Base-by-base conservation (phyloP, 2,329 filamentous ascomycete species). In the Penicillium sp. region DNA sequence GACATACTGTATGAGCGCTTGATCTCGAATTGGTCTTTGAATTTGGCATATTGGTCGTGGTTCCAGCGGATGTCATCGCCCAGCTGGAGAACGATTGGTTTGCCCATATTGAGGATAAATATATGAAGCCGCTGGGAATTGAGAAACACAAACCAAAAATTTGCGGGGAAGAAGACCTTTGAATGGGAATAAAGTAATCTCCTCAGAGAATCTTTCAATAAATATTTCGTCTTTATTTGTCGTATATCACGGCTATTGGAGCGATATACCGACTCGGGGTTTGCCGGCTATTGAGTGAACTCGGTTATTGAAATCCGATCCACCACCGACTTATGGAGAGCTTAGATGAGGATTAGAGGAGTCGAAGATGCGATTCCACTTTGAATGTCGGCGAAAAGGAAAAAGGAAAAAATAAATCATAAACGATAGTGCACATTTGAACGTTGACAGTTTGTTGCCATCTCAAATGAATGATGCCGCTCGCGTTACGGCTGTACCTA, bases 61-160 rank as follows among this genome's bases (percentile, higher is more conserved):
- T 81, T 80, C 67, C 80, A 81, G 57, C 79, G 78, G 59, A 82
- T 80, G 19, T 75, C 71, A 31, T 80, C 78, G 27, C 80, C 80
- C 11, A 82, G 63, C 55, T 78, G 76, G 19, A 80, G 75, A 42
- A 80, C 69, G 10, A 67, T 71, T 19, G 72, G 74, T 53, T 77
- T 72, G 37, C 52, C 43, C 64, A 69, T 71, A 51, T 57, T 67
- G 47, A 27, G 13, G 49, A 31, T 45, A 16, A 31, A 14, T 44
- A 2, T 23, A 16, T 47, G 23, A n/a, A 21, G 10, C 42, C 7
- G 25, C 11, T 14, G 43, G 6, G 14, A 3, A 16, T 25, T 33
- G 31, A 6, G 14, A 4, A 33, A 16, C 31, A 33, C 31, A 33
- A 16, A 13, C 14, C 27, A 29, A 35, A 27, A 14, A 23, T 8